These are phyloP conservation scores for Takashimella tepidaria DNA, from an alignment of 1,284 basidiomycete genomes.

Conservation along the genomic window DNA sequence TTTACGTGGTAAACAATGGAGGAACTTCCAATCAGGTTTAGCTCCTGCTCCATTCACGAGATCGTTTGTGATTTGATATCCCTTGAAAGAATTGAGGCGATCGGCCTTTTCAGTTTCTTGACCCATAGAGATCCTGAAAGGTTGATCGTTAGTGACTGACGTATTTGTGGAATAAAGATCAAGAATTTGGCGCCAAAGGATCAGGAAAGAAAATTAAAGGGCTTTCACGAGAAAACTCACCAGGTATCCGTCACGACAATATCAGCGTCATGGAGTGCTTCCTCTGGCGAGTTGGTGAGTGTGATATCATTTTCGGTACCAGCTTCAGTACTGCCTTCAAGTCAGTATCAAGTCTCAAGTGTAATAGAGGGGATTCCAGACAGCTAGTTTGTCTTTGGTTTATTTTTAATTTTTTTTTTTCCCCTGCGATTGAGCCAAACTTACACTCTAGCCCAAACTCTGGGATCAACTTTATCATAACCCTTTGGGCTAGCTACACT, in stretches of 20 bases:
- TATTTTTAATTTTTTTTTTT: background rate
- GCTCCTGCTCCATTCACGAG: conserved; percentile 74
- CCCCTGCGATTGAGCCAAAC: conserved; percentile 13
- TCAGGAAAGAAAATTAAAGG: background rate
- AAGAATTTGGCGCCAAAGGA: too few relatives aligned
- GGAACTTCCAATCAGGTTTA: conserved; percentile 85
- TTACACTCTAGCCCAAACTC: conserved; percentile 72
- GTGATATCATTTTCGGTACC: conserved; percentile 34
- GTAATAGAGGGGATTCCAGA: too few relatives aligned
- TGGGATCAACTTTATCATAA: conserved; percentile 60
- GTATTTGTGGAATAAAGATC: too few relatives aligned
- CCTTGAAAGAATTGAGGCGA: conserved; percentile 77
- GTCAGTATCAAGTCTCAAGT: background rate
- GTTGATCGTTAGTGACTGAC: background rate
- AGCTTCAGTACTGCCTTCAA: conserved; percentile 39
- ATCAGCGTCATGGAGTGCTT: conserved; percentile 85
- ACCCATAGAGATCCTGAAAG: conserved; percentile 89
- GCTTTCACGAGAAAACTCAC: conserved; percentile 49
- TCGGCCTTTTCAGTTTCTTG: conserved; percentile 92
- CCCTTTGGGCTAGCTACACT: conserved; percentile 73
- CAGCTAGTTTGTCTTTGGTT: background rate
- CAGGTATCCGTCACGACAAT: conserved; percentile 95
- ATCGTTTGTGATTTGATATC: conserved; percentile 90
- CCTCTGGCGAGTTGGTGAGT: conserved; percentile 57
- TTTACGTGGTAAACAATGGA: conserved; percentile 94